phyloP scores from a whole-genome alignment of 352 stramenopile species.

The Phytophthora melonis region DNA sequence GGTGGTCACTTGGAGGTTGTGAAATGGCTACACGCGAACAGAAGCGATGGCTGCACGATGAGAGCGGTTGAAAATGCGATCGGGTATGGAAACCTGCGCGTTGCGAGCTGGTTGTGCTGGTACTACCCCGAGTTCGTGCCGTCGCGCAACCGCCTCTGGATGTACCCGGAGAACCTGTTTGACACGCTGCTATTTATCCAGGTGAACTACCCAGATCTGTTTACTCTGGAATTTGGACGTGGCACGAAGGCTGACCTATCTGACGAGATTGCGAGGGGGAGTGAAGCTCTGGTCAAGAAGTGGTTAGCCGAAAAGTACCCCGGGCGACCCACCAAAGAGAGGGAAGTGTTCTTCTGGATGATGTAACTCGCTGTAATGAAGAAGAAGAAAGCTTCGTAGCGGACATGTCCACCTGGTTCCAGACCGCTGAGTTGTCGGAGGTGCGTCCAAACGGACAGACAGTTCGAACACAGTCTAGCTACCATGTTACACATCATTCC shows the following conservation, averaged over 20 bases:
- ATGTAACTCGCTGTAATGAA: background rate
- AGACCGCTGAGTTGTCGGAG: too few species aligned
- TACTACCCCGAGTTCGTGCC: background rate
- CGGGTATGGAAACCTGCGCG: background rate
- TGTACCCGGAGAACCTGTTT: constrained; percentile 10
- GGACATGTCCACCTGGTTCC: too few species aligned
- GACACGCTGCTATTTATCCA: constrained; percentile 10
- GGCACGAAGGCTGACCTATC: constrained; percentile 1
- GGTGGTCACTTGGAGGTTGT: background rate
- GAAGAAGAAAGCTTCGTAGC: too few species aligned
- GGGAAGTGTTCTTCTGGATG: background rate
- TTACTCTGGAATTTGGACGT: constrained; percentile 4
- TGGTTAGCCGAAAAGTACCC: constrained; percentile 1
- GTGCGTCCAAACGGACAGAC: too few species aligned
- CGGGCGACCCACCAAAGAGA: background rate
- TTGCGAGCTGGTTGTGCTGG: constrained; percentile 1
- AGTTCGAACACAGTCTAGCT: too few species aligned
- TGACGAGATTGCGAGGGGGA: background rate
- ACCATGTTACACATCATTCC: too few species aligned
- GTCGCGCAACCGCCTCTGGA: background rate
- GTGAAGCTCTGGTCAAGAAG: constrained; percentile 3
- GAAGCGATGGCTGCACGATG: background rate
- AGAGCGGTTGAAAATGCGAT: constrained; percentile 4
- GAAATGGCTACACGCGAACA: constrained; percentile 9
- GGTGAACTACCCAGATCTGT: constrained; percentile 3